Evolutionary conservation across 2,329 filamentous ascomycete genomes (phyloP).

Genomic region (Ascochyta pisi): DNA sequence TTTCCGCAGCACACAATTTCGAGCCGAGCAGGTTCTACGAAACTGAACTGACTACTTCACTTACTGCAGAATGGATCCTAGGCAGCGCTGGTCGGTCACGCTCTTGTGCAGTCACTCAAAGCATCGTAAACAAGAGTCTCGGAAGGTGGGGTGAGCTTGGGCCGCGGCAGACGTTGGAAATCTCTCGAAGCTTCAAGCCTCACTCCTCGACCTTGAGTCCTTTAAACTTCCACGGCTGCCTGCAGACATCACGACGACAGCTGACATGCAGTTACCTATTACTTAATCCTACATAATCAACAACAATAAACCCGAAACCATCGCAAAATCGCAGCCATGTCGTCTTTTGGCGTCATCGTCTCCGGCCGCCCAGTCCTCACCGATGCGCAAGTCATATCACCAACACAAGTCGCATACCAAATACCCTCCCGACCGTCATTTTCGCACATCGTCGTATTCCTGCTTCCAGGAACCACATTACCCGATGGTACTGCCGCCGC

Average conservation of each 20-base stretch:
- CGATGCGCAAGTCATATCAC: slow-evolving; percentile 61
- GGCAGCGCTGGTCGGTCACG: background rate
- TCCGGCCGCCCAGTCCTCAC: slow-evolving; percentile 67
- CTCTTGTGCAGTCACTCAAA: background rate
- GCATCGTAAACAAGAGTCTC: background rate
- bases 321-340: slow-evolving; percentile 49
- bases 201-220: background rate
- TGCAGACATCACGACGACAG: background rate
- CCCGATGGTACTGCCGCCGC: slow-evolving; percentile 81
- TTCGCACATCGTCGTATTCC: slow-evolving; percentile 83
- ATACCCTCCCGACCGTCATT: slow-evolving; percentile 69
- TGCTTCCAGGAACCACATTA: slow-evolving; percentile 78
- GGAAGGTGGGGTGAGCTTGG: slow-evolving; percentile 18
- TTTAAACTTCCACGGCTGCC: background rate
- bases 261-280: background rate
- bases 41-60: background rate
- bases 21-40: background rate
- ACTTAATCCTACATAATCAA: background rate
- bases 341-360: slow-evolving; percentile 65
- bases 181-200: slow-evolving; percentile 18
- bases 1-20: background rate
- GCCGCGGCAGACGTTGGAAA: slow-evolving; percentile 7
- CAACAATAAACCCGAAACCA: background rate
- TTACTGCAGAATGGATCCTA: background rate
- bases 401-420: slow-evolving; percentile 69